Conservation (phyloP, 2,329 filamentous ascomycete genomes). For the Trichoderma asperellum region DNA sequence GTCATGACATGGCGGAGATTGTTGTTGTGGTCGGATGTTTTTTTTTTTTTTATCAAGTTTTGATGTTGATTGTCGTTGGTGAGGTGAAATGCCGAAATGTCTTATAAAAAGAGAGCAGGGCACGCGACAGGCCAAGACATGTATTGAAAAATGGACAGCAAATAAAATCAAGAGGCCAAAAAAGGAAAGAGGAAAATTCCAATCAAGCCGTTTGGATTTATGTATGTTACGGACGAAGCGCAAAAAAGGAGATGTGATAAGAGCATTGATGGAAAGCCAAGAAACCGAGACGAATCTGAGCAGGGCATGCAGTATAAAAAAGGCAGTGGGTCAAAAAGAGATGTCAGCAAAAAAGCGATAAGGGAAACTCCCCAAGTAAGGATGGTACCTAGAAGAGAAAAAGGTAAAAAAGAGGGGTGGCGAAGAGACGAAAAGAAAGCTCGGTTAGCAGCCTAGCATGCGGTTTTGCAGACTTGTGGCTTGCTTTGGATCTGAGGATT, state of each 20-base stretch:
- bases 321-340: slow-evolving; percentile 1
- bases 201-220: slow-evolving; percentile 4
- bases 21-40: neutral
- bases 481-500: neutral
- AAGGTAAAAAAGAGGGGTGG: neutral
- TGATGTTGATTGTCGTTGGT: neutral
- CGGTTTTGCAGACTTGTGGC: neutral
- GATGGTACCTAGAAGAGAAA: neutral
- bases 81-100: neutral
- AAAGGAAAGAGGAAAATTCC: neutral
- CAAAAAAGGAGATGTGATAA: neutral
- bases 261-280: neutral
- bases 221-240: neutral
- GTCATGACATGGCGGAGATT: slow-evolving; percentile 25
- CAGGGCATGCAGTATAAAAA: neutral
- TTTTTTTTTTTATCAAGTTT: neutral
- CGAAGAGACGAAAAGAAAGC: neutral
- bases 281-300: neutral
- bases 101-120: neutral
- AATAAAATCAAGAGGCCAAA: neutral
- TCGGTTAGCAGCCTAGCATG: slow-evolving; percentile 5
- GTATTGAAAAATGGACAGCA: neutral
- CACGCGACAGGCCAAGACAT: slow-evolving; percentile 16
- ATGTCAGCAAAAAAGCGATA: slow-evolving; percentile 5
- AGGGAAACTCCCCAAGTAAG: neutral